A percentile compares a stretch with the other conserved stretches of the same genome.
These are phyloP conservation scores for Beauveria bassiana DNA, from an alignment of 2,329 filamentous ascomycete species.

Conservation along the genomic window DNA sequence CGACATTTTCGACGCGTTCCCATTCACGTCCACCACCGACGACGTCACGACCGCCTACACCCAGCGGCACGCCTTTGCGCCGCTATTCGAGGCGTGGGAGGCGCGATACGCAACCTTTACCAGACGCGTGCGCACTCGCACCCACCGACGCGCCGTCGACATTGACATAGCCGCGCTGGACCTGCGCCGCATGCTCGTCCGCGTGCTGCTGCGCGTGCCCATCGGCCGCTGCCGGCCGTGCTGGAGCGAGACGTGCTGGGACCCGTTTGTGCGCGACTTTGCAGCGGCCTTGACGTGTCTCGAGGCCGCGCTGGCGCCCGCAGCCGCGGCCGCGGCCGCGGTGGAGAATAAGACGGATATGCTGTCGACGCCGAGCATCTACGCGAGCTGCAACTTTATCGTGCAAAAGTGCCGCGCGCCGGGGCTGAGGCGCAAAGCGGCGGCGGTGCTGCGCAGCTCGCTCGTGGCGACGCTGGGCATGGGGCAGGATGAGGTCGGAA, in stretches of 20 bases:
- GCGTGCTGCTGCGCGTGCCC: neutral
- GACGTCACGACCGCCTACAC: neutral
- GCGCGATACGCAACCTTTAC: neutral
- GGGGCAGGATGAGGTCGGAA: neutral
- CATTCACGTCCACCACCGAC: neutral
- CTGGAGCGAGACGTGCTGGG: neutral
- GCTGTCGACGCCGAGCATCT: neutral
- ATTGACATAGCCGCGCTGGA: neutral
- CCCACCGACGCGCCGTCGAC: neutral
- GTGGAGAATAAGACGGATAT: neutral
- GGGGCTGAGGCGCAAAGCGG: neutral
- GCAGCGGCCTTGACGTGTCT: neutral
- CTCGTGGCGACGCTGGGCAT: neutral
- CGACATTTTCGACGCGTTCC: neutral
- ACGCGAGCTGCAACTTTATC: neutral
- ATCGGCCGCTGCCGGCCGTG: neutral
- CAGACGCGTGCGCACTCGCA: no score
- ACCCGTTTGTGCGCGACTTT: neutral
- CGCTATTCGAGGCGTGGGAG: neutral
- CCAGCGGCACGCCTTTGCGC: neutral
- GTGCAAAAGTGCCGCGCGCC: neutral
- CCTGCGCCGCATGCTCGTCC: neutral
- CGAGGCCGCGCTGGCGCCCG: neutral
- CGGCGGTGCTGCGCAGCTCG: neutral
- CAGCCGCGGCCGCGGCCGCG: no score